Conservation (phyloP, 1,284 basidiomycete genomes). For the Trichosporon coremiiforme region DNA sequence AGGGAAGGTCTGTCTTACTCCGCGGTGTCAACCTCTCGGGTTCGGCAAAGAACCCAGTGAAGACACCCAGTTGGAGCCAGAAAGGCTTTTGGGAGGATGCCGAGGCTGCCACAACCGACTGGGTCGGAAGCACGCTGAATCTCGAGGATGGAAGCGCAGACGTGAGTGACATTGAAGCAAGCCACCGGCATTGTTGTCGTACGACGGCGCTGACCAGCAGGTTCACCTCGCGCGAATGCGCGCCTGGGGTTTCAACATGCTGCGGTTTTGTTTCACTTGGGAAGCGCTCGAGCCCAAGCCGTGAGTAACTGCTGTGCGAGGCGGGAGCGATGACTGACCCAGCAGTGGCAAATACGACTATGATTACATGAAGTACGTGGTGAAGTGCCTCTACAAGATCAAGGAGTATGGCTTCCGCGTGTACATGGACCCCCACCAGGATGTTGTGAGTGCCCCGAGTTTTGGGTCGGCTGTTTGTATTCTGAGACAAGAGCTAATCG, state of each 20-base stretch:
- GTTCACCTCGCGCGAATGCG: conserved; percentile 81
- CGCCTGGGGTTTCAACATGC: conserved; percentile 92
- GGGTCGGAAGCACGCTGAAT: conserved; percentile 75
- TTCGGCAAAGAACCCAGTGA: conserved; percentile 77
- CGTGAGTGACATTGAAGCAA: conserved; percentile 30
- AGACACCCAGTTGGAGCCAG: conserved; percentile 67
- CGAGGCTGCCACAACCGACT: conserved; percentile 66
- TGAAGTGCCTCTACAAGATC: conserved; percentile 82
- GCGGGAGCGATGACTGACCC: background rate
- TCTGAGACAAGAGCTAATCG: background rate
- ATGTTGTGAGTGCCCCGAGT: conserved; percentile 67
- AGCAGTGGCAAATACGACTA: conserved; percentile 82
- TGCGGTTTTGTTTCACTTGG: conserved; percentile 94
- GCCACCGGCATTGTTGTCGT: background rate
- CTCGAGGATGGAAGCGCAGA: conserved; percentile 60
- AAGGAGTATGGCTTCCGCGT: conserved; percentile 93
- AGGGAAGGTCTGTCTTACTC: conserved; percentile 79
- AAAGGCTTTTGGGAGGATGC: conserved; percentile 88
- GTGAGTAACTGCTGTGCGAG: conserved; percentile 62
- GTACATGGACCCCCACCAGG: conserved; percentile 96
- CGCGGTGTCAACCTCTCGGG: conserved; percentile 93
- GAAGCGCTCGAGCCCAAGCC: conserved; percentile 92
- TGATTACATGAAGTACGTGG: conserved; percentile 89
- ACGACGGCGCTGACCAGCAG: conserved; percentile 60
- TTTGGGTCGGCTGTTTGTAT: background rate